phyloP scores from a whole-genome alignment of 306 rosid genomes.

The Rosa rugosa region DNA sequence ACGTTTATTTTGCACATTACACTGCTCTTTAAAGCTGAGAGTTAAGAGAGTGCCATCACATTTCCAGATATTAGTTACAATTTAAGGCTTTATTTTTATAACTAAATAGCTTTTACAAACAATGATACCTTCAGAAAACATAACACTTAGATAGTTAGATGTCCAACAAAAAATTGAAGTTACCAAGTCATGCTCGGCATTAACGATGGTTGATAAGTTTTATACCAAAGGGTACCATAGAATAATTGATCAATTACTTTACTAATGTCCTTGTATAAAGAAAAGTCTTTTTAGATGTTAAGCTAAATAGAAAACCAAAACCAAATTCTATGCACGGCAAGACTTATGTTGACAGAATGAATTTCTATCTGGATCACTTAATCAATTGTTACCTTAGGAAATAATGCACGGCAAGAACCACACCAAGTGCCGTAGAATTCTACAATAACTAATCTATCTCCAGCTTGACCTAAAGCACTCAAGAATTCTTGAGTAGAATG shows the following conservation, averaged over 20 bases:
- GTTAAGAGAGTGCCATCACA: background rate
- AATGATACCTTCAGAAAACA: background rate
- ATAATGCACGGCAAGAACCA: slow-evolving; percentile 98
- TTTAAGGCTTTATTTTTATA: background rate
- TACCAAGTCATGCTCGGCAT: background rate
- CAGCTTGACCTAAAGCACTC: slow-evolving; percentile 76
- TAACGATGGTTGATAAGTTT: background rate
- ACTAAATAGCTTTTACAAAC: background rate
- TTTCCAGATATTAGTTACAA: background rate
- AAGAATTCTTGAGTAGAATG: slow-evolving; percentile 94
- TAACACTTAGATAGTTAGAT: background rate
- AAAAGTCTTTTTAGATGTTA: background rate
- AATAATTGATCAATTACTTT: background rate
- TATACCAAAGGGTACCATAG: background rate
- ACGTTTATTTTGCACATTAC: background rate
- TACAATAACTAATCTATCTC: slow-evolving; percentile 90
- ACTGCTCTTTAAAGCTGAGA: background rate
- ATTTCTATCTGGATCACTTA: background rate
- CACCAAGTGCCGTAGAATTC: slow-evolving; percentile 99
- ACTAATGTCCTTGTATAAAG: background rate
- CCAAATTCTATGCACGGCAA: background rate
- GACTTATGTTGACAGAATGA: background rate
- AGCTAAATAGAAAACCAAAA: background rate
- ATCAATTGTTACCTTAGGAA: slow-evolving; percentile 67
- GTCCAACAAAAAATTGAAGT: background rate